Percentiles rank a stretch among this genome's conserved stretches.
Evolutionary conservation across 176 grass and related monocot species (phyloP).

Genomic region (Avena sativa): DNA sequence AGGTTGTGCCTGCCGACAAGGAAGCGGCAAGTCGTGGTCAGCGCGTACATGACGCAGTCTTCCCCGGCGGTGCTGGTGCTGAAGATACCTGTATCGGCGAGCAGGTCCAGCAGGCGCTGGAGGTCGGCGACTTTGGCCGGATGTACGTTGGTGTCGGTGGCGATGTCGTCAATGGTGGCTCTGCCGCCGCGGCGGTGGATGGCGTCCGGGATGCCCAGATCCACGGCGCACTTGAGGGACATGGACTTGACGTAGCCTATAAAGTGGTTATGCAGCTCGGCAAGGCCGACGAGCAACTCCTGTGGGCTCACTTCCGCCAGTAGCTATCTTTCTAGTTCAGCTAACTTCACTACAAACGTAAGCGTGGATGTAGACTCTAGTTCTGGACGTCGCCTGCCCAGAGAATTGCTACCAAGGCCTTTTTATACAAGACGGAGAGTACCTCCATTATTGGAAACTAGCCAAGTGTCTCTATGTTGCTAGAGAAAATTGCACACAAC

Average conservation of each 20-base stretch:
- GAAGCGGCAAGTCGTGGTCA: no score
- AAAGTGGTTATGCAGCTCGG: background rate
- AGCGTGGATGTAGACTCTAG: background rate
- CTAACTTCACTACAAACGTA: background rate
- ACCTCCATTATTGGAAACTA: background rate
- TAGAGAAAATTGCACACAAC: no score
- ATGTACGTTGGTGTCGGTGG: no score
- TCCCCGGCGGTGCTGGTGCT: no score
- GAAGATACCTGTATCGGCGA: no score
- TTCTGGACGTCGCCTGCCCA: background rate
- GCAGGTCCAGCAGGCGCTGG: background rate
- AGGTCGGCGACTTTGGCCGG: background rate
- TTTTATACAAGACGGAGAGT: background rate
- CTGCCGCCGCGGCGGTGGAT: background rate
- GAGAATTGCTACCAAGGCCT: background rate
- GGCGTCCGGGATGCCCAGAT: background rate
- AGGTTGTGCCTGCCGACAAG: no score
- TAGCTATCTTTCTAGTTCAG: background rate
- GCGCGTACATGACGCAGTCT: no score
- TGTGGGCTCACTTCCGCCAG: background rate
- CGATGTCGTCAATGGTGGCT: background rate
- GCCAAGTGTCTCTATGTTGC: no score
- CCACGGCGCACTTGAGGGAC: background rate
- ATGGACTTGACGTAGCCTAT: slow-evolving; percentile 10
- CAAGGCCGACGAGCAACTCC: background rate